Evolutionary conservation across 805 yeast genomes (phyloP).

Genomic region (Metschnikowia shivogae): DNA sequence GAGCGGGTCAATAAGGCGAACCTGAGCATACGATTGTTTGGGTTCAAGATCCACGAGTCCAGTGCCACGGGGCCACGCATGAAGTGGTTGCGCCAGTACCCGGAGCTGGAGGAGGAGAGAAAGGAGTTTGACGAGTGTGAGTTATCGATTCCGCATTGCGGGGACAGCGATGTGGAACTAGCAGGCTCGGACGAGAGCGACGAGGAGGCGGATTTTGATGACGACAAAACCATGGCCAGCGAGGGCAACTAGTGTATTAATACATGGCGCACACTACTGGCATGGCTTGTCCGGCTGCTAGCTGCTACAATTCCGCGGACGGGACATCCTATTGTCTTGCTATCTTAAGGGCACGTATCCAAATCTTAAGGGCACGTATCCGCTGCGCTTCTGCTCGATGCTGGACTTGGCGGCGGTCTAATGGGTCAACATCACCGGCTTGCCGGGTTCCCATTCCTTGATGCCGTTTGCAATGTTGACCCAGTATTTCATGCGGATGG

Average conservation of each 20-base stretch:
- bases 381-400: no score
- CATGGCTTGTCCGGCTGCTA: no score
- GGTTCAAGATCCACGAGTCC: constrained; percentile 73
- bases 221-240: constrained; percentile 44
- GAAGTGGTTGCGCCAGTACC: constrained; percentile 87
- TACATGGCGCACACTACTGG: not conserved
- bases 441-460: constrained; percentile 74
- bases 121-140: constrained; percentile 64
- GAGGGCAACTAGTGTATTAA: constrained; percentile 19
- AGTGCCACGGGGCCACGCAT: constrained; percentile 88
- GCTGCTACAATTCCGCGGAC: no score
- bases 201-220: constrained; percentile 25
- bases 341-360: no score
- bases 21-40: constrained; percentile 76
- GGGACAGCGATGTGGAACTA: constrained; percentile 23
- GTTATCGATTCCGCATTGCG: constrained; percentile 45
- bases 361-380: no score
- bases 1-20: constrained; percentile 46
- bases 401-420: constrained; percentile 19
- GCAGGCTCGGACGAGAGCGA: constrained; percentile 25
- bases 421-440: constrained; percentile 62
- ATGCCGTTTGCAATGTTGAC: constrained; percentile 68
- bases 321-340: no score
- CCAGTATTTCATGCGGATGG: constrained; percentile 81
- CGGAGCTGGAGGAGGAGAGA: constrained; percentile 56